Conservation (phyloP, 129 eudicot genomes). For the Smallanthus sonchifolius region DNA sequence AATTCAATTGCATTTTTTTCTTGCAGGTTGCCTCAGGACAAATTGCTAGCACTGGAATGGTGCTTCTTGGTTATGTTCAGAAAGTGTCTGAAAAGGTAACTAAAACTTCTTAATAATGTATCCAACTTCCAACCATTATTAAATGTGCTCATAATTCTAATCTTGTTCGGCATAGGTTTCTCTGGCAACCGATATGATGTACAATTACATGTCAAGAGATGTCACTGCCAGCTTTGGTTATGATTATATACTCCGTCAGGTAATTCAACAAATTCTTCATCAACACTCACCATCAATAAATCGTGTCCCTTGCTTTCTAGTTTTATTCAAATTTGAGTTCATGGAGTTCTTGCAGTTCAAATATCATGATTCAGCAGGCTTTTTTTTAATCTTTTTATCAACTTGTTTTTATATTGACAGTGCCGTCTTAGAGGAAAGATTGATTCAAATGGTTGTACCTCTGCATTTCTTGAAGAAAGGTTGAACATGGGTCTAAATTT, state of each 20-base stretch:
- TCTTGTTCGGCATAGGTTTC: slow-evolving; percentile 54
- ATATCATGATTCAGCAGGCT: background rate
- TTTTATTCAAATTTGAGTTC: background rate
- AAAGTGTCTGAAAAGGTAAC: slow-evolving; percentile 83
- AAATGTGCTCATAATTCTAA: background rate
- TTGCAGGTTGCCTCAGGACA: slow-evolving; percentile 88
- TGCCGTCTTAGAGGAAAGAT: slow-evolving; percentile 89
- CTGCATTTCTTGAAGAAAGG: slow-evolving; percentile 85
- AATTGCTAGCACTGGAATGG: slow-evolving; percentile 92
- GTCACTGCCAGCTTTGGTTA: slow-evolving; percentile 91
- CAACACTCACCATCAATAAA: background rate
- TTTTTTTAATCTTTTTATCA: background rate
- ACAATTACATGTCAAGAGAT: slow-evolving; percentile 82
- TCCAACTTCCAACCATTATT: background rate
- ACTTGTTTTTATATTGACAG: slow-evolving; percentile 34
- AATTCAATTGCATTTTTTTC: background rate
- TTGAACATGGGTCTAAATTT: slow-evolving; percentile 79
- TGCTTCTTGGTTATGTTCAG: slow-evolving; percentile 85
- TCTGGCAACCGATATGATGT: slow-evolving; percentile 88
- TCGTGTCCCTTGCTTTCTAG: background rate
- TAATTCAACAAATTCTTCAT: slow-evolving; percentile 17
- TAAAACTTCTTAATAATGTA: background rate
- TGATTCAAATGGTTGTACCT: slow-evolving; percentile 72
- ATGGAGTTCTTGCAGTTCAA: background rate
- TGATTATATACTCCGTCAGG: slow-evolving; percentile 92